These are phyloP conservation scores for Penicillium brevicompactum DNA, from an alignment of 2,329 filamentous ascomycete species.

Conservation along the genomic window DNA sequence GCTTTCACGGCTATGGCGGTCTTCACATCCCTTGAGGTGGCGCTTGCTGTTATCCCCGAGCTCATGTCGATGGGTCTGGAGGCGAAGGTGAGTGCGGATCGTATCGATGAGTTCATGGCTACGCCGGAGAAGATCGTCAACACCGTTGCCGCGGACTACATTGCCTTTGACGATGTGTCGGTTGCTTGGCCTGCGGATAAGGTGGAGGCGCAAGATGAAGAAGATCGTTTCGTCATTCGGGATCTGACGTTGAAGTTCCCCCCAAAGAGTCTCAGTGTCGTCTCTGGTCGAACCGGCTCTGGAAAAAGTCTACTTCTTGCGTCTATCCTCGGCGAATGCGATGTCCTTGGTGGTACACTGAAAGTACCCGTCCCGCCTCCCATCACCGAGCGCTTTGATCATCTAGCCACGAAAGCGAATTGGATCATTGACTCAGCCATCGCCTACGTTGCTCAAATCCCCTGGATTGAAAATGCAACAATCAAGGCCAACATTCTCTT, in stretches of 20 bases:
- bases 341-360: constrained; percentile 66
- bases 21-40: constrained; percentile 72
- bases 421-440: constrained; percentile 52
- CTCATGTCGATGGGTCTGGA: constrained; percentile 71
- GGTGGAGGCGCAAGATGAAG: constrained; percentile 46
- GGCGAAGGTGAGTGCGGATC: constrained; percentile 69
- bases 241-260: constrained; percentile 70
- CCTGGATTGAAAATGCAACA: constrained; percentile 82
- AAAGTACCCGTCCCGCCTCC: constrained; percentile 43
- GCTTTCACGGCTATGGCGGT: constrained; percentile 76
- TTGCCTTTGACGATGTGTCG: constrained; percentile 67
- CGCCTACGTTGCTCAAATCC: constrained; percentile 76
- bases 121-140: constrained; percentile 68
- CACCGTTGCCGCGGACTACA: constrained; percentile 58
- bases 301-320: constrained; percentile 77
- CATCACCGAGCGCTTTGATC: constrained; percentile 56
- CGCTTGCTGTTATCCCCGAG: constrained; percentile 71
- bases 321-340: constrained; percentile 73
- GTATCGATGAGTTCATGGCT: constrained; percentile 72
- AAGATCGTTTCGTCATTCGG: constrained; percentile 66
- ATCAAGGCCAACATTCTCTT: constrained; percentile 80
- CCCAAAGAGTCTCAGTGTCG: constrained; percentile 67
- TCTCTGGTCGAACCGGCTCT: constrained; percentile 75
- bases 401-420: constrained; percentile 63
- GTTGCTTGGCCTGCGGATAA: constrained; percentile 73